phyloP scores from a whole-genome alignment of 176 grass and related monocot genomes.

The Panicum miliaceum region DNA sequence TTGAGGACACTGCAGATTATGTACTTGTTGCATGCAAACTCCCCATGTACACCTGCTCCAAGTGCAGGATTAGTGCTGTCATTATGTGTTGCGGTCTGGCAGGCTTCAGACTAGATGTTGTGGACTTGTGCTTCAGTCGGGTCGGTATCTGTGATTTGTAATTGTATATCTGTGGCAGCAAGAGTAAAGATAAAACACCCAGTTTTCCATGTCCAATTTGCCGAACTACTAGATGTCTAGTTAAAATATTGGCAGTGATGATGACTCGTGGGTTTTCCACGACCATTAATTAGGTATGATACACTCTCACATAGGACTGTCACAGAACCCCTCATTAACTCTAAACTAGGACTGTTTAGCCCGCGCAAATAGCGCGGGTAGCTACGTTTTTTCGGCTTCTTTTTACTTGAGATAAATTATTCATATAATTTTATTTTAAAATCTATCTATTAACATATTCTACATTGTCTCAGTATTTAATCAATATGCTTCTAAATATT shows the following conservation, averaged over 20 bases:
- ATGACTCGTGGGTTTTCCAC: neutral
- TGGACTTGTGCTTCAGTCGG: neutral
- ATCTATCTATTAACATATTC: no score
- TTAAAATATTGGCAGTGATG: neutral
- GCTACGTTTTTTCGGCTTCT: no score
- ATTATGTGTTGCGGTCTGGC: neutral
- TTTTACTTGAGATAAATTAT: no score
- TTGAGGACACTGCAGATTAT: slow-evolving; percentile 33
- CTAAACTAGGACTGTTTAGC: no score
- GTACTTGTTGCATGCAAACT: slow-evolving; percentile 7
- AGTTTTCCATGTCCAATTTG: neutral
- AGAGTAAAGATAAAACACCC: neutral
- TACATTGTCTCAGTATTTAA: no score
- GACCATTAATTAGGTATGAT: neutral
- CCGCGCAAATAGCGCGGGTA: no score
- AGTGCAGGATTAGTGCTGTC: neutral
- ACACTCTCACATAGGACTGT: no score
- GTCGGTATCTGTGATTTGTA: slow-evolving; percentile 11
- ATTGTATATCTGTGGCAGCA: neutral
- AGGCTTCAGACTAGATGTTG: slow-evolving; percentile 8
- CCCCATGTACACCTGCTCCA: neutral
- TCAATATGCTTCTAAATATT: no score
- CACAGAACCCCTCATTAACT: no score
- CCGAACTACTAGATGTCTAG: neutral
- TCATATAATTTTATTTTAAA: no score